A percentile compares a stretch with the other conserved stretches of the same genome.
Conservation (phyloP, 768 basidiomycete genomes). For the Trametes meyenii region DNA sequence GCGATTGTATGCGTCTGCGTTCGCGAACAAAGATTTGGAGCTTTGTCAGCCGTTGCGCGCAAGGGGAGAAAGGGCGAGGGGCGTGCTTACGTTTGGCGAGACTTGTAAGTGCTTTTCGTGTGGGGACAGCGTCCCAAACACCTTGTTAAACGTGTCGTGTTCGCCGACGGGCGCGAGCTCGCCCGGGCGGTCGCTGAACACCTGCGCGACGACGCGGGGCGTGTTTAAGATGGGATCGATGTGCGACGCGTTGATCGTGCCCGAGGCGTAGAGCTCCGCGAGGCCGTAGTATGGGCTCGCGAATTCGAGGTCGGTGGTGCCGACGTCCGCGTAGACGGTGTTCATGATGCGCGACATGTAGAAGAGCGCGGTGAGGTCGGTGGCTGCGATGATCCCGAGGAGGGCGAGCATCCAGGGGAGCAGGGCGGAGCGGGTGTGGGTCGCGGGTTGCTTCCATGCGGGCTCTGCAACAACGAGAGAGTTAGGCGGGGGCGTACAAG, state of each 20-base stretch:
- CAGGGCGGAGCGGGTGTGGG: neutral
- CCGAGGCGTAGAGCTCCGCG: slow-evolving; percentile 29
- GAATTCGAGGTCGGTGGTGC: slow-evolving; percentile 22
- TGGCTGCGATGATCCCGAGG: slow-evolving; percentile 10
- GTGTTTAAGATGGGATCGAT: slow-evolving; percentile 26
- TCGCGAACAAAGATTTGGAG: neutral
- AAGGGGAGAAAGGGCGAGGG: neutral
- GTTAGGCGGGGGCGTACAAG: too few species aligned
- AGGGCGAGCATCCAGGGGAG: slow-evolving; percentile 14
- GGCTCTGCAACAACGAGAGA: neutral
- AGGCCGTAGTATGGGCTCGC: slow-evolving; percentile 32
- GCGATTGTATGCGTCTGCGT: slow-evolving; percentile 27
- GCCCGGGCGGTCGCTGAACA: slow-evolving; percentile 24
- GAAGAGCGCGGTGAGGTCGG: slow-evolving; percentile 14
- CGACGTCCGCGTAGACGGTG: slow-evolving; percentile 16
- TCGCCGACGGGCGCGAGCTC: slow-evolving; percentile 28
- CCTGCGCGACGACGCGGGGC: slow-evolving; percentile 28
- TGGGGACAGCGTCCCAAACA: slow-evolving; percentile 25
- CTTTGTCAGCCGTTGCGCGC: neutral
- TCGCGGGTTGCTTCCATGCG: neutral
- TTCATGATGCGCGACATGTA: slow-evolving; percentile 20
- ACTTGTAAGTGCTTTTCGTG: slow-evolving; percentile 30
- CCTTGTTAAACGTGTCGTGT: slow-evolving; percentile 22
- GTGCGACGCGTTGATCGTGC: slow-evolving; percentile 20
- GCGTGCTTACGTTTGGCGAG: slow-evolving; percentile 16